Percentiles rank a stretch among this genome's conserved stretches.
phyloP scores from a whole-genome alignment of 2,329 filamentous ascomycete species.

The Claviceps sp. region DNA sequence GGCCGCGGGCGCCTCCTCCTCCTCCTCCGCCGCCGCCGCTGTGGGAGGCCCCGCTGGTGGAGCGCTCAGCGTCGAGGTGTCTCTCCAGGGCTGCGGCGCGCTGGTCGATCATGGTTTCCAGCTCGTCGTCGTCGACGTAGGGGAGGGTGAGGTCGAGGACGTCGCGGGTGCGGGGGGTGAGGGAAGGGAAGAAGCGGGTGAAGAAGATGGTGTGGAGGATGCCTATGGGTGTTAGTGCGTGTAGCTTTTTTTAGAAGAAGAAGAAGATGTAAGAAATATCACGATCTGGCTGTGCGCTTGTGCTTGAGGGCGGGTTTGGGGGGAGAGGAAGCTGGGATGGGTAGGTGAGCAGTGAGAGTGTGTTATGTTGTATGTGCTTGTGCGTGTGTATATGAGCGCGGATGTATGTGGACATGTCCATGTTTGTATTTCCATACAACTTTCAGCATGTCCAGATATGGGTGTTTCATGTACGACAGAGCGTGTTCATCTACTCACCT shows the following conservation, averaged over 20 bases:
- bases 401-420: too few species aligned
- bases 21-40: constrained; percentile 7
- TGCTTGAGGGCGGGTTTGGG: too few species aligned
- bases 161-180: constrained; percentile 72
- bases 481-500: constrained; percentile 38
- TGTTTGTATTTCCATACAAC: too few species aligned
- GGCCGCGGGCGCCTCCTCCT: constrained; percentile 30
- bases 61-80: constrained; percentile 52
- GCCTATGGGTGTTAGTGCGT: constrained; percentile 34
- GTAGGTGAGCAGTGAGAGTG: too few species aligned
- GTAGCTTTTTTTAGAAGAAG: too few species aligned
- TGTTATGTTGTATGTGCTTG: too few species aligned
- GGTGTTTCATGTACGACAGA: too few species aligned
- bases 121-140: constrained; percentile 76
- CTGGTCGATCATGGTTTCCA: constrained; percentile 88
- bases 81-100: constrained; percentile 67
- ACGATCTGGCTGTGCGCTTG: too few species aligned
- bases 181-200: constrained; percentile 87
- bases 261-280: too few species aligned
- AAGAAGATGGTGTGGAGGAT: constrained; percentile 98
- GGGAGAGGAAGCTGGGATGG: too few species aligned
- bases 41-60: constrained; percentile 11
- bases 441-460: too few species aligned
- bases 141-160: constrained; percentile 84
- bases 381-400: too few species aligned